These are phyloP conservation scores for Hymenoscyphus occultus DNA, from an alignment of 2,329 filamentous ascomycete species.

Conservation along the genomic window DNA sequence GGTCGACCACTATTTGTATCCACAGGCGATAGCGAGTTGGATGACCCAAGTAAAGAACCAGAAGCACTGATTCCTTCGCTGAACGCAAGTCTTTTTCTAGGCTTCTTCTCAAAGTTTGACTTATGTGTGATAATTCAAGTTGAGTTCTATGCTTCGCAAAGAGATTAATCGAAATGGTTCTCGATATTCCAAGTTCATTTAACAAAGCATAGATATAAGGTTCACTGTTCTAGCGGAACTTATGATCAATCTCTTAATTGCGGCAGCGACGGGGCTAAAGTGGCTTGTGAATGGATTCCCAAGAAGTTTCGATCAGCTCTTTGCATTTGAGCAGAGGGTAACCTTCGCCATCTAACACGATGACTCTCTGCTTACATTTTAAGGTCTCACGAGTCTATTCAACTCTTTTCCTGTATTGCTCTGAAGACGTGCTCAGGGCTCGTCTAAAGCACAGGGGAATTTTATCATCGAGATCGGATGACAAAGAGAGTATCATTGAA, in stretches of 20 bases:
- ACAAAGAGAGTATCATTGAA: neutral
- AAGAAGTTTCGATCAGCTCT: neutral
- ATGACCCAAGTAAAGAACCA: constrained; percentile 26
- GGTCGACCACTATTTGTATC: constrained; percentile 25
- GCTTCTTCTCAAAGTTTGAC: too few relatives aligned
- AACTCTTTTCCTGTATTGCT: neutral
- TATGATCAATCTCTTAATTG: neutral
- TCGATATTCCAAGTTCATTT: neutral
- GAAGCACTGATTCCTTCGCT: constrained; percentile 32
- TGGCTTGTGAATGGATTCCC: neutral
- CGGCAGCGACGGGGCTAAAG: neutral
- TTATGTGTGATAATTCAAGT: too few relatives aligned
- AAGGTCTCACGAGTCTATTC: neutral
- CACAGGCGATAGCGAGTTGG: constrained; percentile 25
- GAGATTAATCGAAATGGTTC: neutral
- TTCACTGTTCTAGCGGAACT: neutral
- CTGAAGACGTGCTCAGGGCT: neutral
- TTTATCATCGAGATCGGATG: neutral
- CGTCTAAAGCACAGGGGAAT: neutral
- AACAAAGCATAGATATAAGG: neutral
- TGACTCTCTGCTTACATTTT: neutral
- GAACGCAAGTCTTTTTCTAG: constrained; percentile 29
- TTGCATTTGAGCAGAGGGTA: neutral
- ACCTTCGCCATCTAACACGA: neutral
- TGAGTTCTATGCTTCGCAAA: neutral